Conservation (phyloP, 1,139 yeast genomes). For the Zygotorulaspora mrakii region DNA sequence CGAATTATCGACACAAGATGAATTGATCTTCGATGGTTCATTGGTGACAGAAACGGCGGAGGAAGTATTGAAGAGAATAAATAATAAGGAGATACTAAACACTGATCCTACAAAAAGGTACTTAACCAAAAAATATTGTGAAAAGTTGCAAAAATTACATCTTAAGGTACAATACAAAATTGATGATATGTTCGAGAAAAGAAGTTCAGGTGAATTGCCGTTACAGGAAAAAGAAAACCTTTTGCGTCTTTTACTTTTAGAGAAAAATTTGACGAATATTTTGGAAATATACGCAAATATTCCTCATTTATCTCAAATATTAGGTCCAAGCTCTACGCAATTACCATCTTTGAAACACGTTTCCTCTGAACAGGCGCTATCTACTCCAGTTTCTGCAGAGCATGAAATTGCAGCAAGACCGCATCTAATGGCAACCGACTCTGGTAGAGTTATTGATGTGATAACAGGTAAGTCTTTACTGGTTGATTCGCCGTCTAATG, state of each 20-base stretch:
- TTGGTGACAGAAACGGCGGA: conserved; percentile 65
- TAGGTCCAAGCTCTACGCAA: conserved; percentile 13
- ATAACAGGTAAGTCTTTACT: conserved; percentile 69
- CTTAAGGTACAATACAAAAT: conserved; percentile 57
- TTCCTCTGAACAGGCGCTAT: conserved; percentile 24
- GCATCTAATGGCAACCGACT: conserved; percentile 63
- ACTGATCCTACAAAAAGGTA: conserved; percentile 41
- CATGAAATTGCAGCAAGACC: conserved; percentile 39
- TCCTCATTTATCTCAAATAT: conserved; percentile 22
- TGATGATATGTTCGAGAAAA: conserved; percentile 55
- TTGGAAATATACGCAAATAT: conserved; percentile 47
- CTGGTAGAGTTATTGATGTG: conserved; percentile 61
- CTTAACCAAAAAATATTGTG: conserved; percentile 46
- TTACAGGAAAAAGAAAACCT: conserved; percentile 70
- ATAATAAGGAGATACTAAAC: conserved; percentile 26
- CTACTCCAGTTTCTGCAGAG: conserved; percentile 19
- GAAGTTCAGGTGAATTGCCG: conserved; percentile 53
- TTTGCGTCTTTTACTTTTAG: conserved; percentile 58
- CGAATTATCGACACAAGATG: conserved; percentile 41
- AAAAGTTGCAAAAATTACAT: conserved; percentile 51
- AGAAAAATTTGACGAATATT: conserved; percentile 62
- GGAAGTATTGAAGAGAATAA: conserved; percentile 45
- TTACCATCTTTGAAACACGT: conserved; percentile 23
- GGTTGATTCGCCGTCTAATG: conserved; percentile 59
- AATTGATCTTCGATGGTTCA: conserved; percentile 52